phyloP scores from a whole-genome alignment of 768 basidiomycete genomes.

The Boletus fagicola region DNA sequence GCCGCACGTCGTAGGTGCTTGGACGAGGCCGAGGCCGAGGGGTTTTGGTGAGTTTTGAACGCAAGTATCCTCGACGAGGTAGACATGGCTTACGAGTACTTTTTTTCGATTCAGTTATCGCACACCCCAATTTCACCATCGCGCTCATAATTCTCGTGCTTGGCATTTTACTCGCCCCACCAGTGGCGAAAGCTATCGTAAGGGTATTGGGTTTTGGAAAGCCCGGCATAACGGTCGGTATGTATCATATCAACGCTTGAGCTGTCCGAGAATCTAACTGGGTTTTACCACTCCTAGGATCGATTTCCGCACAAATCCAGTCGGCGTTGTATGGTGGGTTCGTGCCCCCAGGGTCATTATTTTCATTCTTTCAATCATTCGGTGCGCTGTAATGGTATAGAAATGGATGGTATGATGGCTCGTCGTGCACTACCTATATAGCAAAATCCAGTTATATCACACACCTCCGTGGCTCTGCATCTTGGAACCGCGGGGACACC shows the following conservation, averaged over 20 bases:
- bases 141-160: background rate
- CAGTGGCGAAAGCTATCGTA: background rate
- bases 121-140: background rate
- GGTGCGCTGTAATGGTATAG: background rate
- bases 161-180: background rate
- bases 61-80: background rate
- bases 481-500: background rate
- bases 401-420: no score
- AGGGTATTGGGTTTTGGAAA: background rate
- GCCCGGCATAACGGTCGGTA: background rate
- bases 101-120: background rate
- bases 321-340: background rate
- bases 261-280: background rate
- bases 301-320: background rate
- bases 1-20: background rate
- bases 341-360: background rate
- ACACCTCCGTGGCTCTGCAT: background rate
- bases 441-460: background rate
- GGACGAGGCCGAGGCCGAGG: background rate
- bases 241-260: background rate
- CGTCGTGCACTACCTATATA: background rate
- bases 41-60: conserved; percentile 2
- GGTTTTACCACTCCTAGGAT: background rate
- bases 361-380: conserved; percentile 10
- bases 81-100: background rate